These are phyloP conservation scores for Ampelocalamus luodianensis DNA, from an alignment of 176 grass and related monocot genomes.

Conservation along the genomic window DNA sequence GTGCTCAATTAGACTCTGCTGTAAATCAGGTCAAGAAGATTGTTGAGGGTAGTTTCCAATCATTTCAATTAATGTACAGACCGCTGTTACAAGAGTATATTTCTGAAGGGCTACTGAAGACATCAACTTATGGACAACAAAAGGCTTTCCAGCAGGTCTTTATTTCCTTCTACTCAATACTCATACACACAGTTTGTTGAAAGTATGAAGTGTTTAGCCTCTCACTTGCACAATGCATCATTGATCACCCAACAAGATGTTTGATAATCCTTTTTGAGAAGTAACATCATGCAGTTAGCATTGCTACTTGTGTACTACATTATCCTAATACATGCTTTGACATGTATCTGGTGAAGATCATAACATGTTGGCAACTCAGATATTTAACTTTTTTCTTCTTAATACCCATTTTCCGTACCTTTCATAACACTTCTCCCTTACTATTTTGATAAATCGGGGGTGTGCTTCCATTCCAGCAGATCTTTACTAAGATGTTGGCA, in stretches of 20 bases:
- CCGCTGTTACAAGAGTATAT: constrained; percentile 69
- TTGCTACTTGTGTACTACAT: neutral
- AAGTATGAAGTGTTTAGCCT: neutral
- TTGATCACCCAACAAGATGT: neutral
- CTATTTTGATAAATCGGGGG: too few relatives aligned
- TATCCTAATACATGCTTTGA: neutral
- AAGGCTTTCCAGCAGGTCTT: constrained; percentile 69
- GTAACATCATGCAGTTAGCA: neutral
- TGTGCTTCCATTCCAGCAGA: neutral
- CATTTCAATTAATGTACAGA: constrained; percentile 79
- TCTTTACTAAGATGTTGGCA: neutral
- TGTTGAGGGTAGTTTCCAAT: constrained; percentile 76
- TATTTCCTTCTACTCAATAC: constrained; percentile 33
- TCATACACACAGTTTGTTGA: neutral
- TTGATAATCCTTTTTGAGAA: neutral
- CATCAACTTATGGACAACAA: constrained; percentile 46
- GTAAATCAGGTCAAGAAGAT: constrained; percentile 83
- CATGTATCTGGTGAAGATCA: constrained; percentile 1
- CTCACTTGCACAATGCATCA: neutral
- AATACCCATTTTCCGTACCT: neutral
- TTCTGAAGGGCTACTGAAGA: constrained; percentile 63
- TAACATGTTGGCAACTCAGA: neutral
- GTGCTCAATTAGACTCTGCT: constrained; percentile 15
- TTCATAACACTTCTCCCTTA: neutral
- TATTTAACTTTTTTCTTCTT: neutral